Evolutionary conservation across 129 eudicot species (phyloP), one percentile per base, ranked within the genome.

Genomic region (Lactuca sativa): DNA sequence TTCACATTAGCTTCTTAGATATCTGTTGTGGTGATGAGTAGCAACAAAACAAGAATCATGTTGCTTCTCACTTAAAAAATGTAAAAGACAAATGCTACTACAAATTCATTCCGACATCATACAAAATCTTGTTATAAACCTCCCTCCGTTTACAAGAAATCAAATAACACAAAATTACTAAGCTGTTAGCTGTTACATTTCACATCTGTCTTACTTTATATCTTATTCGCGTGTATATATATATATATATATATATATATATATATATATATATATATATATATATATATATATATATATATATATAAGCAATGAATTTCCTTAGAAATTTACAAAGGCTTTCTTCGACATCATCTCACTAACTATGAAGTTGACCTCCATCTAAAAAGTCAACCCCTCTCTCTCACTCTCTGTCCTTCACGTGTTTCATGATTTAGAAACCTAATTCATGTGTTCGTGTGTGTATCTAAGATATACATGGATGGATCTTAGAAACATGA

Each of bases 271-370:
- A n/a, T n/a, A n/a, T n/a, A n/a, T n/a, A n/a, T n/a, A n/a, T n/a
- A n/a, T n/a, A n/a, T n/a, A n/a, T 25, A 1, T 25, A 25, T 25
- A 37, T 38, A n/a, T 38, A 62, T 21, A 21, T 25, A 25, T 25
- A 25, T 25, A 37, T 38, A n/a, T 38, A 62, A 62, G n/a, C 67
- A 62, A 62, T 62, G 52, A 62, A 62, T 62, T 62, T 62, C 66
- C 67, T 38, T 62, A 25, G 58, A n/a, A 15, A 6, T 16, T 10
- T 62, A 59, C 64, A 4, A 59, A 56, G 9, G 41, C 41, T 6
- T 59, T 32, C 30, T 25, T 32, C 64, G 64, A 59, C 43, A 59
- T 59, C 64, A 59, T 59, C 64, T 59, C 64, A 32, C 21, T 59
- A 59, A 32, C 41, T 38, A 33, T 32, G 6, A 36, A 34, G 15